phyloP scores from a whole-genome alignment of 2,329 filamentous ascomycete species.

The Cercospora sesami region DNA sequence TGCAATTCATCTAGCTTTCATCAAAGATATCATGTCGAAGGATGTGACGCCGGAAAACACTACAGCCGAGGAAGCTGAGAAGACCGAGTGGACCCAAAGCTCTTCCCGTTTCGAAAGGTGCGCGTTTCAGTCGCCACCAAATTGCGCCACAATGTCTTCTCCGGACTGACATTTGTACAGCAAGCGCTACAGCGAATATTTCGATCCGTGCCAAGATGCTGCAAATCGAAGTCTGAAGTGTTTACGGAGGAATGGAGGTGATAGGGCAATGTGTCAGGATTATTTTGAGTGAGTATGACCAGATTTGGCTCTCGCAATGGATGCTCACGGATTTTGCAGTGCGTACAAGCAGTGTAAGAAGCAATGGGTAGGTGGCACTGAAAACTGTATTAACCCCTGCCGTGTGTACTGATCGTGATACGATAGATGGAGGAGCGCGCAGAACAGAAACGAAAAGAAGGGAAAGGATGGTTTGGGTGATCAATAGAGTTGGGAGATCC shows the following conservation, averaged over 20 bases:
- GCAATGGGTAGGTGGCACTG: conserved; percentile 70
- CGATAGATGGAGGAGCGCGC: conserved; percentile 49
- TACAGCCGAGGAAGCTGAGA: neutral
- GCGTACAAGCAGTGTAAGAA: conserved; percentile 95
- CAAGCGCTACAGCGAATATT: conserved; percentile 85
- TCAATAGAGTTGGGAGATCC: neutral
- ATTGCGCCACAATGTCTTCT: neutral
- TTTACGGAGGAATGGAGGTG: conserved; percentile 81
- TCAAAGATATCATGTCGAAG: neutral
- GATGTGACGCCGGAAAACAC: neutral
- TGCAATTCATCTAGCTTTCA: neutral
- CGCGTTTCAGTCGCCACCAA: conserved; percentile 14
- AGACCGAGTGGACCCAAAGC: conserved; percentile 38
- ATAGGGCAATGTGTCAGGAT: conserved; percentile 85
- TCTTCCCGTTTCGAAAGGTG: conserved; percentile 46
- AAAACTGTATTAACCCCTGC: no score
- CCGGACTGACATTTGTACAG: conserved; percentile 48
- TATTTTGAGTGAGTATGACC: conserved; percentile 78
- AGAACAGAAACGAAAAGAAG: conserved; percentile 46
- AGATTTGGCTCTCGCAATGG: neutral
- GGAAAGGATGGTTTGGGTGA: conserved; percentile 36
- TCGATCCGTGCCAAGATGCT: conserved; percentile 93
- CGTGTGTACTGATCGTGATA: neutral
- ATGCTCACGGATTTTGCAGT: conserved; percentile 50
- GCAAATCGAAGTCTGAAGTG: conserved; percentile 83